phyloP scores from a whole-genome alignment of 768 basidiomycete species.

The Pleurotus tuoliensis region DNA sequence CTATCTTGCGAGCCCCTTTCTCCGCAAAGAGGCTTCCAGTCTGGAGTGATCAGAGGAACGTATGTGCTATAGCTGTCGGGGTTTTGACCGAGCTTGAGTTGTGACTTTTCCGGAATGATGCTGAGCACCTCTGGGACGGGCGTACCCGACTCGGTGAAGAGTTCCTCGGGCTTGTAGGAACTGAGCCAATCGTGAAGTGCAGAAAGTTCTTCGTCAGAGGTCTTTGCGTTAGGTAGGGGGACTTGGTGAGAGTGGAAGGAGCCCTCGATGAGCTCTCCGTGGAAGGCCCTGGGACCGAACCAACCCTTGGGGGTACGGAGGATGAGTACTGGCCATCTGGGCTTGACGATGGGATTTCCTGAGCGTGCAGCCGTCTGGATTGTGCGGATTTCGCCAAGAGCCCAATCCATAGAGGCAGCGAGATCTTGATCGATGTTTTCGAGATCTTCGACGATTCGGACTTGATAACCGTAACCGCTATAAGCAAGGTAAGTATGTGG shows the following conservation, averaged over 20 bases:
- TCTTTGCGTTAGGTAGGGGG: slow-evolving; percentile 72
- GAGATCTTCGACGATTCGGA: slow-evolving; percentile 71
- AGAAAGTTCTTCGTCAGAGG: slow-evolving; percentile 55
- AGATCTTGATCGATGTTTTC: slow-evolving; percentile 71
- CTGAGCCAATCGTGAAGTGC: slow-evolving; percentile 69
- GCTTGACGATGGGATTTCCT: slow-evolving; percentile 77
- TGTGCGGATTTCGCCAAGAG: slow-evolving; percentile 61
- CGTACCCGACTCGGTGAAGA: slow-evolving; percentile 62
- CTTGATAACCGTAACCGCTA: slow-evolving; percentile 87
- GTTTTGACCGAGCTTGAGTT: slow-evolving; percentile 65
- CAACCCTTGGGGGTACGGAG: slow-evolving; percentile 85
- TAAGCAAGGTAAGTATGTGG: slow-evolving; percentile 6
- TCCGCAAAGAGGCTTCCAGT: slow-evolving; percentile 56
- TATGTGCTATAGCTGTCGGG: slow-evolving; percentile 66
- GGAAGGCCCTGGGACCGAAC: slow-evolving; percentile 61
- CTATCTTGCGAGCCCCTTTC: slow-evolving; percentile 59
- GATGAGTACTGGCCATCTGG: slow-evolving; percentile 88
- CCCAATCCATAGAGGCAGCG: slow-evolving; percentile 82
- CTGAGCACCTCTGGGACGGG: slow-evolving; percentile 55
- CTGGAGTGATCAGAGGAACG: slow-evolving; percentile 55
- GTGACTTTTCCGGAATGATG: slow-evolving; percentile 50
- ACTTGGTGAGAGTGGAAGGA: slow-evolving; percentile 89
- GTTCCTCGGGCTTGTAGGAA: slow-evolving; percentile 64
- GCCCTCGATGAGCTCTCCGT: slow-evolving; percentile 74
- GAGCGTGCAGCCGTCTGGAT: slow-evolving; percentile 79